Evolutionary conservation across 2,329 filamentous ascomycete genomes (phyloP).

Genomic region (Fusarium sacchari): DNA sequence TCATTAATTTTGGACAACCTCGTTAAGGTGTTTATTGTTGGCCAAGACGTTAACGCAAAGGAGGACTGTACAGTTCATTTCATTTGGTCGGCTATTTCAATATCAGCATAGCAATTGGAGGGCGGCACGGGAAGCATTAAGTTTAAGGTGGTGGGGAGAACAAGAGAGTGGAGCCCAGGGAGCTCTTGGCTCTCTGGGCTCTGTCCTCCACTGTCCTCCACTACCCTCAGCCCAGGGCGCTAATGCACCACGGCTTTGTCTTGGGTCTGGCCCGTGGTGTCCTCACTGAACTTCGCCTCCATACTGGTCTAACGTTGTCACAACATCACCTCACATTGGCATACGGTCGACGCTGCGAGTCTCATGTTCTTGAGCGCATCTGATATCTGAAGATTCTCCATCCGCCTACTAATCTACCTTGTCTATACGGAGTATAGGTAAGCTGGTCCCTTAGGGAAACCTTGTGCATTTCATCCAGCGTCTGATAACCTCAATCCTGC

Average conservation of each 20-base stretch:
- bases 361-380: background rate
- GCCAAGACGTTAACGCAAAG: background rate
- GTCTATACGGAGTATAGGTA: background rate
- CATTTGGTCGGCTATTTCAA: too few relatives aligned
- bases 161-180: background rate
- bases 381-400: background rate
- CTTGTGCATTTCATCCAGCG: background rate
- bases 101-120: conserved; percentile 13
- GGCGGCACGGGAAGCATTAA: background rate
- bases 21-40: background rate
- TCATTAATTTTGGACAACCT: background rate
- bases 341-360: background rate
- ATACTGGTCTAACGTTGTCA: conserved; percentile 23
- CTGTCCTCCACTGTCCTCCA: too few relatives aligned
- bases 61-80: background rate
- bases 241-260: conserved; percentile 41
- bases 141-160: conserved; percentile 18
- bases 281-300: conserved; percentile 27
- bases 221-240: conserved; percentile 15
- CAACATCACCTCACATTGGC: conserved; percentile 14
- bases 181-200: too few relatives aligned
- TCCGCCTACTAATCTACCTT: background rate
- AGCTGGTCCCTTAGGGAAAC: background rate
- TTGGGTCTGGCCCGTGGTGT: conserved; percentile 26
- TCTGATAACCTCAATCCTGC: background rate